Base-by-base conservation (phyloP, 1,284 basidiomycete species). In the Heterobasidion parviporum region DNA sequence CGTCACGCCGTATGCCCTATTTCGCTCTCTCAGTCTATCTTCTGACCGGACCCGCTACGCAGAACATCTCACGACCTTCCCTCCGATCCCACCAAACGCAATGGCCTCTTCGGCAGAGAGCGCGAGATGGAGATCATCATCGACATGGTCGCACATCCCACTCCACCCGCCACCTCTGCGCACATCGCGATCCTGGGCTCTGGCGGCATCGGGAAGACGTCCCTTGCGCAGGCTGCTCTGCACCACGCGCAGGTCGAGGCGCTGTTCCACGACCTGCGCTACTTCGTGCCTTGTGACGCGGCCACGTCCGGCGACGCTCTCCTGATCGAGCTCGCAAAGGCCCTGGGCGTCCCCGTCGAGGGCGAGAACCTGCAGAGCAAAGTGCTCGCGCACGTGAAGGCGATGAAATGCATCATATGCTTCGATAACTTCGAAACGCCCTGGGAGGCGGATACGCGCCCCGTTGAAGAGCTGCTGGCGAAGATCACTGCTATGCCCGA, bases 171-270 rank as follows among this genome's bases (percentile, higher is more conserved):
- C 18, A 46, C 8, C 8, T 51, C 52, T 16, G 51, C 59, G 16
- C 60, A 58, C 44, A 50, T 72, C 3, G 65, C 64, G 33, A 62
- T 73, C 33, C 59, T 67, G 14, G 72, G 72, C 1, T 60, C 67
- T 2, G 70, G 71, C 1, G 71, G 72, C 1, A 73, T 72, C 53
- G 72, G 72, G 0, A 74, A 74, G 54, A 74, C 72, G 1, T 64
- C 68, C 0, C 55, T 67, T 4, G 66, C 71, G 0, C 61, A 64
- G 0, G 61, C 65, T 7, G 64, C 67, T 2, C 62, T 72, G 43
- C 57, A 68, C 5, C 51, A 68, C 33, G 49, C 57, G 1, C 36
- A 34, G 10, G 36, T 62, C 14, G 47, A 44, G 14, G 18, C 58
- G 2, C 56, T 60, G 38, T 73, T 64, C 53, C 48, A 47, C 7